Evolutionary conservation across 1,284 basidiomycete species (phyloP).

Genomic region (Ceratobasidium sp.): DNA sequence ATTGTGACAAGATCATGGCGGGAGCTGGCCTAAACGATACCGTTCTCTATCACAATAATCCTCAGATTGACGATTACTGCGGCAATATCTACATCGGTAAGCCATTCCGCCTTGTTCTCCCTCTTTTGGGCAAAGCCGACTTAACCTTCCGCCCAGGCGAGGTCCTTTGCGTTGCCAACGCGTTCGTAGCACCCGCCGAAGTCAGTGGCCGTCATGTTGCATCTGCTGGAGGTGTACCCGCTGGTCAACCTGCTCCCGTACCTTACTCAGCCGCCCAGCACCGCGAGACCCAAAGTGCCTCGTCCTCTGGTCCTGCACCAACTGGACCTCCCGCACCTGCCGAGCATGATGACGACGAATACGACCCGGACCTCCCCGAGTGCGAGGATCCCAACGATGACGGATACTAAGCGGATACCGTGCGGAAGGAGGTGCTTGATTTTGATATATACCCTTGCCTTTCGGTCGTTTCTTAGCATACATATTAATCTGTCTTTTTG

Average conservation of each 20-base stretch:
- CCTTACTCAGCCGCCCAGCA: slow-evolving; percentile 49
- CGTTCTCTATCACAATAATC: slow-evolving; percentile 69
- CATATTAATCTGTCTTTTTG: background rate
- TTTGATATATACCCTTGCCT: background rate
- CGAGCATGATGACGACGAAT: slow-evolving; percentile 46
- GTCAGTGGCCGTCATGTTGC: slow-evolving; percentile 52
- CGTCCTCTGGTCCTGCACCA: background rate
- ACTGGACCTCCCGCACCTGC: slow-evolving; percentile 42
- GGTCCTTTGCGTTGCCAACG: slow-evolving; percentile 63
- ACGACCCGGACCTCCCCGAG: slow-evolving; percentile 64
- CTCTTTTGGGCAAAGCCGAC: slow-evolving; percentile 6
- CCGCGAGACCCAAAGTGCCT: slow-evolving; percentile 45
- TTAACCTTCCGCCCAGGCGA: slow-evolving; percentile 48
- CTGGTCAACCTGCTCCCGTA: slow-evolving; percentile 50
- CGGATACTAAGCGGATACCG: slow-evolving; percentile 2
- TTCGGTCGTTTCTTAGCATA: background rate
- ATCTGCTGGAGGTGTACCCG: slow-evolving; percentile 51
- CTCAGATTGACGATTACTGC: slow-evolving; percentile 68
- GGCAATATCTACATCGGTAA: slow-evolving; percentile 69
- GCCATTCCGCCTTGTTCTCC: slow-evolving; percentile 60
- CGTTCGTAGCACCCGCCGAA: slow-evolving; percentile 57
- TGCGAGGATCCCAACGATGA: slow-evolving; percentile 61
- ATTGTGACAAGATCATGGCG: slow-evolving; percentile 60
- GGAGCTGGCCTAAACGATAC: slow-evolving; percentile 60
- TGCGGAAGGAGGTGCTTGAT: background rate